A percentile compares a stretch with the other conserved stretches of the same genome.
Conservation (phyloP, 805 yeast species). For the Barnettozyma siamensis region DNA sequence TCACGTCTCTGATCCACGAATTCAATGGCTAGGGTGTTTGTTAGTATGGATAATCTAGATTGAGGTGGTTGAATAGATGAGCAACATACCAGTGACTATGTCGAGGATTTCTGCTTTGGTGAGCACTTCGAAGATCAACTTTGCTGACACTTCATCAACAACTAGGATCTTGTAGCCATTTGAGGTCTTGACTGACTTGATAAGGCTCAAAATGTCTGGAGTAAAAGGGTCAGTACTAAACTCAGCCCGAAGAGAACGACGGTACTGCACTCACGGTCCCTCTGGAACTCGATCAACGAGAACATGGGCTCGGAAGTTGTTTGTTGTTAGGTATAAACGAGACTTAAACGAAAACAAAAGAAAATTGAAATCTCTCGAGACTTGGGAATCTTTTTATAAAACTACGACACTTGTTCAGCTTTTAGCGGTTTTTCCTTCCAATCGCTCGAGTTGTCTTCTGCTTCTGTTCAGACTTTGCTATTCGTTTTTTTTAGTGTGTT, state of each 20-base stretch:
- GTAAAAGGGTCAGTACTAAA: slow-evolving; percentile 1
- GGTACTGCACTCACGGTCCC: slow-evolving; percentile 22
- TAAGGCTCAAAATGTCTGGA: slow-evolving; percentile 28
- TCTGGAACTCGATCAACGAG: slow-evolving; percentile 33
- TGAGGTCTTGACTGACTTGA: slow-evolving; percentile 37
- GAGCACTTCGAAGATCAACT: slow-evolving; percentile 42
- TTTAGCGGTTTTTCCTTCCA: no score
- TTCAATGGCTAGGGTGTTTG: slow-evolving; percentile 44
- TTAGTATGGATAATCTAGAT: no score
- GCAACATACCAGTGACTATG: slow-evolving; percentile 37
- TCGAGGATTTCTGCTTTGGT: slow-evolving; percentile 43
- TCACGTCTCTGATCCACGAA: slow-evolving; percentile 55
- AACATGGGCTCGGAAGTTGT: slow-evolving; percentile 25
- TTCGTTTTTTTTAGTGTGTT: no score
- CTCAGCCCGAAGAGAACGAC: not conserved
- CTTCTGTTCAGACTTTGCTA: no score
- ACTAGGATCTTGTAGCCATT: slow-evolving; percentile 46
- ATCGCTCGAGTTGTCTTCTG: no score
- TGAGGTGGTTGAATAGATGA: no score
- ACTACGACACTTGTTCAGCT: no score
- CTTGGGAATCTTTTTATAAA: not conserved
- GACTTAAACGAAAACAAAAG: not conserved
- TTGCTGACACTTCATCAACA: slow-evolving; percentile 51
- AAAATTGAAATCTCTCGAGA: no score
- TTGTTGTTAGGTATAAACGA: no score